phyloP scores from a whole-genome alignment of 1,284 basidiomycete species.

The Ceratobasidium sp. region DNA sequence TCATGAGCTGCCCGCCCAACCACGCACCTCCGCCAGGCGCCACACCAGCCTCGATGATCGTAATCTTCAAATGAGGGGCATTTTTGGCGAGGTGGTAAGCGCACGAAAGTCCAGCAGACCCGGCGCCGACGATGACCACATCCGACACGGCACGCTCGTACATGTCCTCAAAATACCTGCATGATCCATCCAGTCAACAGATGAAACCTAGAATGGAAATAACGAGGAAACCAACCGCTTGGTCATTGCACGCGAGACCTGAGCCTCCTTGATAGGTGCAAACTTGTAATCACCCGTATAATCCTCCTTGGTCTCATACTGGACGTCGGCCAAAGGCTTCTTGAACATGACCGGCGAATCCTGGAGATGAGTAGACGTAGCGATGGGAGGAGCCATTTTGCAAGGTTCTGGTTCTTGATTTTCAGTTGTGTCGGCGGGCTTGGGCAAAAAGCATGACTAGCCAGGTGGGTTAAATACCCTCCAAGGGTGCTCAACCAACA shows the following conservation, averaged over 20 bases:
- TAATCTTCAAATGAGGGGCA: slow-evolving; percentile 64
- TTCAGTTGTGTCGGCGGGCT: not conserved
- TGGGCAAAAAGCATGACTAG: not conserved
- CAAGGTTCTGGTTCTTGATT: not conserved
- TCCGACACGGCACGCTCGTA: slow-evolving; percentile 78
- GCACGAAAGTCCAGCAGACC: slow-evolving; percentile 62
- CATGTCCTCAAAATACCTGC: slow-evolving; percentile 73
- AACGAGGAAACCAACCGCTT: slow-evolving; percentile 62
- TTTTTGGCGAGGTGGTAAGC: slow-evolving; percentile 63
- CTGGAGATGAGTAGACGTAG: slow-evolving; percentile 16
- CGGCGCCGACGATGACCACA: slow-evolving; percentile 61
- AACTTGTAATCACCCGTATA: slow-evolving; percentile 70
- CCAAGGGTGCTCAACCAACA: not conserved
- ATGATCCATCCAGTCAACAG: not conserved
- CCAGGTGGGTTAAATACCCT: slow-evolving; percentile 7
- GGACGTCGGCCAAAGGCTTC: slow-evolving; percentile 21
- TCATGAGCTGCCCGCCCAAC: slow-evolving; percentile 85
- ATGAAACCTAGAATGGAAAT: not conserved
- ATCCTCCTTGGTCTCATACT: slow-evolving; percentile 54
- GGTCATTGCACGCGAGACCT: slow-evolving; percentile 81
- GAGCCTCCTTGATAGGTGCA: slow-evolving; percentile 75
- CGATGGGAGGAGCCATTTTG: slow-evolving; percentile 35
- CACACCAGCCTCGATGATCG: slow-evolving; percentile 62
- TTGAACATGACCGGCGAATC: slow-evolving; percentile 29
- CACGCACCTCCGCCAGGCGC: slow-evolving; percentile 69